A percentile compares a stretch with the other conserved stretches of the same genome.
phyloP scores from a whole-genome alignment of 2,329 filamentous ascomycete genomes.

The Aspergillus quadricinctus region DNA sequence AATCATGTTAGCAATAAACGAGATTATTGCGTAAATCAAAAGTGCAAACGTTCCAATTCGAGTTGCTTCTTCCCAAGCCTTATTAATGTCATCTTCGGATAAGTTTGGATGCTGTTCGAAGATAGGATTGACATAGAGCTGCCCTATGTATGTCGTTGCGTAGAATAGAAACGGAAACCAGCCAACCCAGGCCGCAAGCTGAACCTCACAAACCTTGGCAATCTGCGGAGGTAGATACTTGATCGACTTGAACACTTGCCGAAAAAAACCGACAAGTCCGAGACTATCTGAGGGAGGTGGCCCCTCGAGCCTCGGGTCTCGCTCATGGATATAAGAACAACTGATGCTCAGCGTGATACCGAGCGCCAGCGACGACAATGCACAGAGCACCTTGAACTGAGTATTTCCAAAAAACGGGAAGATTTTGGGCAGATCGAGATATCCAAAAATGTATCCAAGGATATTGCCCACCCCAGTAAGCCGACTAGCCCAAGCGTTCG shows the following conservation, averaged over 20 bases:
- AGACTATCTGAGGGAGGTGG: conserved; percentile 56
- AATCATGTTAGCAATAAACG: conserved; percentile 74
- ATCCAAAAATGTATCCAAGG: conserved; percentile 81
- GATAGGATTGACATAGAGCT: conserved; percentile 83
- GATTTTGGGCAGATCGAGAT: conserved; percentile 68
- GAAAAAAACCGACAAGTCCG: conserved; percentile 75
- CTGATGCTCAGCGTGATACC: conserved; percentile 66
- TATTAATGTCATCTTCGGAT: conserved; percentile 69
- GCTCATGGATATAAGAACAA: conserved; percentile 65
- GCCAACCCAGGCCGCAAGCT: conserved; percentile 86
- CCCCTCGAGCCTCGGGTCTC: conserved; percentile 72
- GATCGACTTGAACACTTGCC: conserved; percentile 70
- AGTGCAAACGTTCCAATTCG: conserved; percentile 85
- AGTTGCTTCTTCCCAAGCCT: conserved; percentile 78
- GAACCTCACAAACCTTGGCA: conserved; percentile 72
- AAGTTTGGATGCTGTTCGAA: conserved; percentile 75
- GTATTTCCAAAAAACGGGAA: conserved; percentile 78
- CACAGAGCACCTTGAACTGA: conserved; percentile 90
- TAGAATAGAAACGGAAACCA: conserved; percentile 97
- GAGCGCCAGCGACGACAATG: conserved; percentile 74
- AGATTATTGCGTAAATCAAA: conserved; percentile 81
- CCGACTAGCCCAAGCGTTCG: conserved; percentile 90
- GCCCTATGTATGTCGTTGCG: conserved; percentile 87
- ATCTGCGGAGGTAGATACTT: conserved; percentile 77
- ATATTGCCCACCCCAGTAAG: conserved; percentile 87